phyloP scores from a whole-genome alignment of 2,329 filamentous ascomycete genomes.

The Emericellopsis cladophorae region DNA sequence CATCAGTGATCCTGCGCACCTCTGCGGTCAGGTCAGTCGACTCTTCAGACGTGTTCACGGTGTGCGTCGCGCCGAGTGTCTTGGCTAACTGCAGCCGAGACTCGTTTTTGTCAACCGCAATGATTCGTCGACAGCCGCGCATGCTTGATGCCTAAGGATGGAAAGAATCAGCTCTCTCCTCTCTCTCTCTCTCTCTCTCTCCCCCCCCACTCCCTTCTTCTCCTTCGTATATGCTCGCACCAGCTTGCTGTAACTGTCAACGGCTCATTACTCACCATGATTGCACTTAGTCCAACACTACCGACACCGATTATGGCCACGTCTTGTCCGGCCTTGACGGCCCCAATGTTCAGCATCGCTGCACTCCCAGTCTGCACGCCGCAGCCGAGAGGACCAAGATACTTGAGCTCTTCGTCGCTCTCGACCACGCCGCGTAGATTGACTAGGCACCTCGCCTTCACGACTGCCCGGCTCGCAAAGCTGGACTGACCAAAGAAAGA shows the following conservation, averaged over 20 bases:
- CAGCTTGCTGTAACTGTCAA: too few species aligned
- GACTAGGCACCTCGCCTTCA: not conserved
- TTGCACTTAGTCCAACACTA: slow-evolving; percentile 18
- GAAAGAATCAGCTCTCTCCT: too few species aligned
- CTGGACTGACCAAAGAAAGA: slow-evolving; percentile 37
- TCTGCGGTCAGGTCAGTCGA: slow-evolving; percentile 10
- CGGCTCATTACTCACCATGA: slow-evolving; percentile 8
- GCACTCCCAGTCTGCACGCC: slow-evolving; percentile 23
- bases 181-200: too few species aligned
- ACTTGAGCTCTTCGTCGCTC: slow-evolving; percentile 4
- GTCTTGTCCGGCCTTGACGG: slow-evolving; percentile 8
- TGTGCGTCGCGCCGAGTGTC: slow-evolving; percentile 18
- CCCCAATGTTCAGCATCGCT: slow-evolving; percentile 17
- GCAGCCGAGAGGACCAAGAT: slow-evolving; percentile 11
- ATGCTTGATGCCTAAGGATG: slow-evolving; percentile 11
- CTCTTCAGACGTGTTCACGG: slow-evolving; percentile 9
- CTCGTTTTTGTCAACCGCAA: slow-evolving; percentile 15
- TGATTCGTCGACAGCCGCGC: slow-evolving; percentile 11
- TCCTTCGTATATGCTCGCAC: too few species aligned
- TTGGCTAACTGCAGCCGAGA: slow-evolving; percentile 14
- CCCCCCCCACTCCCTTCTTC: too few species aligned
- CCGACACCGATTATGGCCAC: slow-evolving; percentile 20
- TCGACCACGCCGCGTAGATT: slow-evolving; percentile 1
- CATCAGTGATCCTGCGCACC: slow-evolving; percentile 24
- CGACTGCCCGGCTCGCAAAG: slow-evolving; percentile 4